Evolutionary conservation across 495 filamentous ascomycete species (phyloP).

Genomic region (Oleoguttula mirabilis): DNA sequence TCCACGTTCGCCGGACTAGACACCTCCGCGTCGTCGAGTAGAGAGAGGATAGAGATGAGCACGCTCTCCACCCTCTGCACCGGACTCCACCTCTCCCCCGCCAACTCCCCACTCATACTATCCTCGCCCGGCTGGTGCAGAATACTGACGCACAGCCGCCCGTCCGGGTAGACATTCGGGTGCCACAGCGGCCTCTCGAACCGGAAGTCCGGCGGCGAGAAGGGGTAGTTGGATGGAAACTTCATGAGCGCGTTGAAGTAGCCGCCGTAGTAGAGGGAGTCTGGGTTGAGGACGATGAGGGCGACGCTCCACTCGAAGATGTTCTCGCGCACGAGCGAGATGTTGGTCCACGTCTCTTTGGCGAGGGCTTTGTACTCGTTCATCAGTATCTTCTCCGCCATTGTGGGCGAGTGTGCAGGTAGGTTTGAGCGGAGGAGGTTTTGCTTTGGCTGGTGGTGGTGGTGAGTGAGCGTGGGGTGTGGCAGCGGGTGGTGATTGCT

Average conservation of each 20-base stretch:
- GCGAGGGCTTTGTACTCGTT: conserved; percentile 71
- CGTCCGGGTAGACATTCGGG: conserved; percentile 86
- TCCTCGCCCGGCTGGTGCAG: conserved; percentile 87
- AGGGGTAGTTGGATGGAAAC: conserved; percentile 84
- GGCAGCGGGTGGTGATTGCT: too few relatives aligned
- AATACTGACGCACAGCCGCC: conserved; percentile 91
- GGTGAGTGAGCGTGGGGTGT: too few relatives aligned
- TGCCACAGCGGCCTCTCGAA: conserved; percentile 76
- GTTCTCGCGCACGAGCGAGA: conserved; percentile 59
- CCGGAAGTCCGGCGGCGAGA: conserved; percentile 69
- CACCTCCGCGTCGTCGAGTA: conserved; percentile 88
- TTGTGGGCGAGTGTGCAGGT: conserved; percentile 6
- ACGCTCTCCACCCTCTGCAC: conserved; percentile 90
- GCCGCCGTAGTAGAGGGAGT: conserved; percentile 81
- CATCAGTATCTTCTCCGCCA: conserved; percentile 74
- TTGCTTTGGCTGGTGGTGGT: too few relatives aligned
- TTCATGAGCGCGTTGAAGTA: conserved; percentile 85
- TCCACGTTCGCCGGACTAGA: conserved; percentile 92
- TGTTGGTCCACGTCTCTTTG: conserved; percentile 87
- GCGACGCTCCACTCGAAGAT: conserved; percentile 79
- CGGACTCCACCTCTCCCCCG: conserved; percentile 84
- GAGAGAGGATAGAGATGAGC: conserved; percentile 79
- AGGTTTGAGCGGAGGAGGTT: too few relatives aligned
- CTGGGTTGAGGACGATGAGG: conserved; percentile 82
- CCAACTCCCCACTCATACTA: conserved; percentile 77